phyloP scores from a whole-genome alignment of 1,284 basidiomycete species.

The Xerocomus minutiporus region DNA sequence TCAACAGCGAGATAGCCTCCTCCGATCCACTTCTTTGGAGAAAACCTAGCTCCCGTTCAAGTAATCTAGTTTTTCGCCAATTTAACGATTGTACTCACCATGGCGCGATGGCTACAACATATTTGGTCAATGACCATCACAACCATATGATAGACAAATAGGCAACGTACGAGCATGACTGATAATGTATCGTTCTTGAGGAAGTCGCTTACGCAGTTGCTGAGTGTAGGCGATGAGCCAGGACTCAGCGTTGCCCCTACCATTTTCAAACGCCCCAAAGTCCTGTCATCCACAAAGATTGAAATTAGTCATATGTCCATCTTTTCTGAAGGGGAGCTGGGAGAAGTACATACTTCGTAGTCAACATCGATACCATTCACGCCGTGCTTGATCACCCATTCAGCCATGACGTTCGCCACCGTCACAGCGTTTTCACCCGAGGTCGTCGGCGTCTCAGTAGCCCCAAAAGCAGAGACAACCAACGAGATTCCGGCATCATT shows the following conservation, averaged over 20 bases:
- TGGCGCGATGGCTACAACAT: conserved; percentile 25
- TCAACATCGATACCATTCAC: conserved; percentile 58
- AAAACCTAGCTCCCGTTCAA: conserved; percentile 18
- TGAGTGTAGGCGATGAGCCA: conserved; percentile 45
- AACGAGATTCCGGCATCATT: conserved; percentile 53
- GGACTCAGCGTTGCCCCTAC: conserved; percentile 36
- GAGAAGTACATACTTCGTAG: conserved; percentile 39
- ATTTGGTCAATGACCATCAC: conserved; percentile 5
- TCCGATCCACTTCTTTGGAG: conserved; percentile 24
- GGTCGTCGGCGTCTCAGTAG: conserved; percentile 42
- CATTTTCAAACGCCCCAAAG: conserved; percentile 44
- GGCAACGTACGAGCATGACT: conserved; percentile 37
- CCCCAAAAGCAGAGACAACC: conserved; percentile 55
- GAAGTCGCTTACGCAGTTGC: conserved; percentile 35
- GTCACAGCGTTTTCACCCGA: conserved; percentile 37
- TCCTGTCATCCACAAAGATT: conserved; percentile 34
- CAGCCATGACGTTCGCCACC: conserved; percentile 46
- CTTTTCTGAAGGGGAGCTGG: neutral
- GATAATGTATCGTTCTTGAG: conserved; percentile 36
- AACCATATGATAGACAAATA: neutral
- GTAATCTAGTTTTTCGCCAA: neutral
- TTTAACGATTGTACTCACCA: conserved; percentile 14
- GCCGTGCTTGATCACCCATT: conserved; percentile 45
- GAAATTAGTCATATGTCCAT: neutral
- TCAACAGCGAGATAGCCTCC: conserved; percentile 54